phyloP scores from a whole-genome alignment of 768 basidiomycete species.

The Termitomyces sp. region DNA sequence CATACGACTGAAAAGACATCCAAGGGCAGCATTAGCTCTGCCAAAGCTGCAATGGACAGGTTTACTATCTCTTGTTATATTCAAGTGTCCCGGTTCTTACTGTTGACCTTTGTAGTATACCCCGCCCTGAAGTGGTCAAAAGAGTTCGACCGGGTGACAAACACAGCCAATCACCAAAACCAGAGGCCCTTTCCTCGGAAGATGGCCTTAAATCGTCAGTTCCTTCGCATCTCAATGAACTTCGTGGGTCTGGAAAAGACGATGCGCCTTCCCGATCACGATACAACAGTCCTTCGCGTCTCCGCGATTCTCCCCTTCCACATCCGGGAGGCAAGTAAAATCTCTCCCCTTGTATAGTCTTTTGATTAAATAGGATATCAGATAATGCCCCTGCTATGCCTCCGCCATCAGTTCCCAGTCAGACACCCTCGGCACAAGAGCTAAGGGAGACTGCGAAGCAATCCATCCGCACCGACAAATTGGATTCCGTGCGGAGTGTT shows the following conservation, averaged over 20 bases:
- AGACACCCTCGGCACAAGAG: constrained; percentile 75
- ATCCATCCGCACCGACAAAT: constrained; percentile 46
- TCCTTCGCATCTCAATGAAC: constrained; percentile 15
- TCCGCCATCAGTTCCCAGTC: constrained; percentile 74
- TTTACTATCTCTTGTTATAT: constrained; percentile 22
- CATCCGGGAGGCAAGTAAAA: constrained; percentile 23
- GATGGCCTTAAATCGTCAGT: constrained; percentile 14
- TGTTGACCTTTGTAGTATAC: constrained; percentile 45
- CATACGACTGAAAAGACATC: constrained; percentile 24
- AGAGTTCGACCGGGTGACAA: constrained; percentile 44
- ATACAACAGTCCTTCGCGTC: constrained; percentile 22
- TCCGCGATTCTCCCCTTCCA: constrained; percentile 17
- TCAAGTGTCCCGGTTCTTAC: not conserved
- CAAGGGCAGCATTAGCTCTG: constrained; percentile 28
- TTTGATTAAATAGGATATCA: constrained; percentile 35
- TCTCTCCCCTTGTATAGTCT: constrained; percentile 32
- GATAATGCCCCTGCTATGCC: constrained; percentile 59
- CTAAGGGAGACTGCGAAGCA: constrained; percentile 78
- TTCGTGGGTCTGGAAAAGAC: constrained; percentile 18
- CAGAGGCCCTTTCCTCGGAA: constrained; percentile 10
- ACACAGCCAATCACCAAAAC: constrained; percentile 30
- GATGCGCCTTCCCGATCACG: constrained; percentile 19
- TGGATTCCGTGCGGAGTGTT: constrained; percentile 43
- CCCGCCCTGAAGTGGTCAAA: constrained; percentile 77
- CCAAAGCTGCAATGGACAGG: constrained; percentile 69